phyloP scores from a whole-genome alignment of 1,139 yeast genomes.

The Pichia sp. region DNA sequence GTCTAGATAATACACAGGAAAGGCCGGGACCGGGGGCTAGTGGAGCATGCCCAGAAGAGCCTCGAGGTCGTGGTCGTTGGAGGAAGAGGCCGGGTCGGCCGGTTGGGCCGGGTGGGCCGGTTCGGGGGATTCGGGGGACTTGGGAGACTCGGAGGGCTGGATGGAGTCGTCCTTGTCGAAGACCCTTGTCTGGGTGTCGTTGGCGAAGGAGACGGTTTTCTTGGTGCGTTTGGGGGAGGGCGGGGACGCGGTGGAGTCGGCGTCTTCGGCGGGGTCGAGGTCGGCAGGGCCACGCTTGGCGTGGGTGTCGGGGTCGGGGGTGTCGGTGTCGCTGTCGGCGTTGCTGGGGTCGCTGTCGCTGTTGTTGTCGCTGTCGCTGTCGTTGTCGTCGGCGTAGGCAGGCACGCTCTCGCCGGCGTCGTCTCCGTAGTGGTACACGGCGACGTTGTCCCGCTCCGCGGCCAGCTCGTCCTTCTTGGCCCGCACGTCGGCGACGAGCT shows the following conservation, averaged over 20 bases:
- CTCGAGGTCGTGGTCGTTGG: conserved; percentile 1
- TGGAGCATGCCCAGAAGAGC: conserved; percentile 8
- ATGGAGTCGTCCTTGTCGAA: conserved; percentile 8
- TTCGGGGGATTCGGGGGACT: background rate
- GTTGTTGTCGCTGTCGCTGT: conserved; percentile 21
- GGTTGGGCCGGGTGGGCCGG: background rate
- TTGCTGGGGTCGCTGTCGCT: conserved; percentile 26
- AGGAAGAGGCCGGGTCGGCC: background rate
- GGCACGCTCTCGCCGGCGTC: conserved; percentile 29
- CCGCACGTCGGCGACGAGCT: conserved; percentile 17
- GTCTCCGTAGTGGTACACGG: conserved; percentile 31
- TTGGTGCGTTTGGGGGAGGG: background rate
- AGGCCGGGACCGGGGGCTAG: background rate
- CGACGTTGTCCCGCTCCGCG: conserved; percentile 9
- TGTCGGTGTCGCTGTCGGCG: conserved; percentile 32
- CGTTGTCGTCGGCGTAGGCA: conserved; percentile 36
- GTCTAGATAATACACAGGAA: background rate
- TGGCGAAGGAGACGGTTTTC: conserved; percentile 13
- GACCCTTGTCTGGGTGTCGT: conserved; percentile 10
- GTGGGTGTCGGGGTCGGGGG: too few species aligned
- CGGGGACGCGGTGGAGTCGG: background rate
- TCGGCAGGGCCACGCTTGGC: background rate
- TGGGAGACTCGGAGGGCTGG: background rate
- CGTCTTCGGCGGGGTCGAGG: background rate
- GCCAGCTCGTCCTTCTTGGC: conserved; percentile 13